Evolutionary conservation across 306 rosid species (phyloP).

Genomic region (Begonia loranthoides): DNA sequence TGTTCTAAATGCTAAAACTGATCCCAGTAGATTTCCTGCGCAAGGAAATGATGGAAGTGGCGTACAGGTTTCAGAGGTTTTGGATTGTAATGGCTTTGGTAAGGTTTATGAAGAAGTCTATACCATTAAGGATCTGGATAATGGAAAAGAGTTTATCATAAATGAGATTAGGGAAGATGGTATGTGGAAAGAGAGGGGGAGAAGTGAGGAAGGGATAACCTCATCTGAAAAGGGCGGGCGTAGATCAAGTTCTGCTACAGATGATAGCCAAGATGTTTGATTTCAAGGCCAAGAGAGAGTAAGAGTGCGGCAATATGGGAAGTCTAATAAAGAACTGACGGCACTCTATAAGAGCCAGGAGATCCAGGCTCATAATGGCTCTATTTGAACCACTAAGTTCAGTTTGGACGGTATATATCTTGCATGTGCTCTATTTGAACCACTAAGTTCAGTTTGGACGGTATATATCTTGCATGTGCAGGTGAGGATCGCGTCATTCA

Average conservation of each 20-base stretch:
- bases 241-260: constrained; percentile 92
- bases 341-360: constrained; percentile 81
- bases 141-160: constrained; percentile 34
- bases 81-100: constrained; percentile 16
- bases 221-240: constrained; percentile 91
- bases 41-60: constrained; percentile 9
- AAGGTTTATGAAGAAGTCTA: constrained; percentile 28
- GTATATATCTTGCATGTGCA: constrained; percentile 87
- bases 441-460: constrained; percentile 90
- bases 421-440: constrained; percentile 91
- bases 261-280: constrained; percentile 78
- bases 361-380: constrained; percentile 85
- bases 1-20: constrained; percentile 16
- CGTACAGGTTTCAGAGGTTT: constrained; percentile 17
- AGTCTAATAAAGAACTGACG: constrained; percentile 58
- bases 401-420: constrained; percentile 92
- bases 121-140: constrained; percentile 35
- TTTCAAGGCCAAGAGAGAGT: constrained; percentile 86
- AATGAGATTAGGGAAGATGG: constrained; percentile 36
- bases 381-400: constrained; percentile 85
- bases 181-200: constrained; percentile 50
- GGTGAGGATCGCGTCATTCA: constrained; percentile 96
- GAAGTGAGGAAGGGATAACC: constrained; percentile 81
- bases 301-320: constrained; percentile 77
- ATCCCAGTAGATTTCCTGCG: constrained; percentile 1